Evolutionary conservation across 257 asterid genomes (phyloP).

Genomic region (Gynochthodes officinalis): DNA sequence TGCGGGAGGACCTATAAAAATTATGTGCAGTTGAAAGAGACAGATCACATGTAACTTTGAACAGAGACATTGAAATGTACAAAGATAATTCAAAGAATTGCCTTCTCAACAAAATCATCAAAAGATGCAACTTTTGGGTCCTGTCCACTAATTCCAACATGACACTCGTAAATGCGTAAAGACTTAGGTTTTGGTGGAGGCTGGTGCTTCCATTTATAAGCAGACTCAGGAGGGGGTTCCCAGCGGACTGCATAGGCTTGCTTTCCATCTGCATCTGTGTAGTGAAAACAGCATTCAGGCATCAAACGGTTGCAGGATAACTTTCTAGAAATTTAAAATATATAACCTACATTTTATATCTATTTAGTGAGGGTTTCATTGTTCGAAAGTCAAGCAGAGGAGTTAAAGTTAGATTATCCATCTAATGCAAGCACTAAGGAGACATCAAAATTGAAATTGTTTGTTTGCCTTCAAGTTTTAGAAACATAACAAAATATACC

Average conservation of each 20-base stretch:
- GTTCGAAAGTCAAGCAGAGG: slow-evolving; percentile 1
- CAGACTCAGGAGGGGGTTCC: slow-evolving; percentile 92
- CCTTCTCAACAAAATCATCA: slow-evolving; percentile 64
- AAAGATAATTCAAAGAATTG: slow-evolving; percentile 23
- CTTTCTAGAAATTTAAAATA: not conserved
- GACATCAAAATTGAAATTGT: not conserved
- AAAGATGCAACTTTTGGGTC: slow-evolving; percentile 68
- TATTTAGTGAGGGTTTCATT: not conserved
- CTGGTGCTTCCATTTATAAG: slow-evolving; percentile 75
- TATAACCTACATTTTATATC: not conserved
- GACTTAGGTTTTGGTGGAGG: slow-evolving; percentile 76
- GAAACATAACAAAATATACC: not conserved
- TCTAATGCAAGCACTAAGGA: not conserved
- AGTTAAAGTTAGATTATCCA: not conserved
- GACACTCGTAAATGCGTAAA: slow-evolving; percentile 91
- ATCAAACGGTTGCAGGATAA: slow-evolving; percentile 4
- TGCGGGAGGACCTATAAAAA: slow-evolving; percentile 74
- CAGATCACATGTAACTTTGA: slow-evolving; percentile 12
- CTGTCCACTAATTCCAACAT: slow-evolving; percentile 88
- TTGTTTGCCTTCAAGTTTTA: not conserved
- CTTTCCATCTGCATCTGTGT: slow-evolving; percentile 65
- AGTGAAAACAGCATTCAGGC: slow-evolving; percentile 22
- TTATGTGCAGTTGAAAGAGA: slow-evolving; percentile 4
- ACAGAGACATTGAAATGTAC: not conserved
- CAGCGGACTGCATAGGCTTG: slow-evolving; percentile 90